These are phyloP conservation scores for Hypoxylon sp. DNA, from an alignment of 2,329 filamentous ascomycete species.

Conservation along the genomic window DNA sequence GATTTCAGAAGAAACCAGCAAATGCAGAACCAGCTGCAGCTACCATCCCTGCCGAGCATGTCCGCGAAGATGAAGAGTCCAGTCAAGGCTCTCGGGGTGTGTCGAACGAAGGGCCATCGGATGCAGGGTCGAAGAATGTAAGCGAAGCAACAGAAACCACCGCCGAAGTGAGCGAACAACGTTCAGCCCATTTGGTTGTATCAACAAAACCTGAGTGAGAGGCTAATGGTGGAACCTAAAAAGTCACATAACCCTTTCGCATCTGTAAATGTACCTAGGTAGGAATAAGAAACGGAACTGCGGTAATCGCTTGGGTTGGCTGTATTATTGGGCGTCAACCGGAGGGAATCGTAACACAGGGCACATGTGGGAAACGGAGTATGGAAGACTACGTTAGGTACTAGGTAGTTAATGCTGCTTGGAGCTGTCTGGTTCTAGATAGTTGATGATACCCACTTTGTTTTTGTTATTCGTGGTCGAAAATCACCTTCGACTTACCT, in stretches of 20 bases:
- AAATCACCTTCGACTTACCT: background rate
- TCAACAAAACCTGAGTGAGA: background rate
- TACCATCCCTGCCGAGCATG: background rate
- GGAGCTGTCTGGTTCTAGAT: constrained; percentile 13
- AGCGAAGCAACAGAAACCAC: background rate
- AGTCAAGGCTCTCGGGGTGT: constrained; percentile 1
- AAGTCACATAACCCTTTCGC: background rate
- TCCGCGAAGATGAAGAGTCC: constrained; percentile 19
- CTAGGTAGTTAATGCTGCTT: background rate
- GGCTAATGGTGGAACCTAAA: background rate
- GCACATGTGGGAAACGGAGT: constrained; percentile 1
- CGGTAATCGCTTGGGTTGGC: background rate
- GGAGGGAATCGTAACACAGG: constrained; percentile 1
- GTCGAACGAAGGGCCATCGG: constrained; percentile 1
- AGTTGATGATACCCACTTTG: constrained; percentile 35
- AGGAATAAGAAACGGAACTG: background rate
- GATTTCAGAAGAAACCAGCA: constrained; percentile 32
- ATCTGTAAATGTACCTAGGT: too few species aligned
- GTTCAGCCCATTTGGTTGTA: background rate
- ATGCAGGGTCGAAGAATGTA: constrained; percentile 12
- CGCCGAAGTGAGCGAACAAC: background rate
- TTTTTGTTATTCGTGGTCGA: constrained; percentile 2
- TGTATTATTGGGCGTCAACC: constrained; percentile 1
- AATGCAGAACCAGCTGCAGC: background rate
- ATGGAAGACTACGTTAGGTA: background rate